A percentile compares a stretch with the other conserved stretches of the same genome.
phyloP scores from a whole-genome alignment of 2,329 filamentous ascomycete genomes.

The Colletotrichum tamarilloi region DNA sequence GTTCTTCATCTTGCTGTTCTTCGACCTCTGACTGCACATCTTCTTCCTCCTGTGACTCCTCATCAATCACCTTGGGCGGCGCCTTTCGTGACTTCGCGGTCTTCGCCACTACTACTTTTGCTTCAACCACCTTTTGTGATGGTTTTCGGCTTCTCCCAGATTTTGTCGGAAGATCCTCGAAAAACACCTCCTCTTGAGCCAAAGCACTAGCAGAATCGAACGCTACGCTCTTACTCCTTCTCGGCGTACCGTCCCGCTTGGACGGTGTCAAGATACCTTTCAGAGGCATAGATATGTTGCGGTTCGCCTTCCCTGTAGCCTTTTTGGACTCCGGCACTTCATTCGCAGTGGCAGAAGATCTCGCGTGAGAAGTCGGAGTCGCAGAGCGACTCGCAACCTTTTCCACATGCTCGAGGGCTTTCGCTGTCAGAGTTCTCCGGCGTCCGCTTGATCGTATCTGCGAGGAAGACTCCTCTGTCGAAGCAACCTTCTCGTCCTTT shows the following conservation, averaged over 20 bases:
- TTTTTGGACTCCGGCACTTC: constrained; percentile 29
- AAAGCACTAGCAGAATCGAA: constrained; percentile 53
- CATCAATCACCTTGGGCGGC: constrained; percentile 19
- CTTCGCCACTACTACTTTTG: constrained; percentile 32
- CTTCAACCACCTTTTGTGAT: constrained; percentile 34
- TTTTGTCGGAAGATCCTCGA: constrained; percentile 62
- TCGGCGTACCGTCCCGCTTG: constrained; percentile 50
- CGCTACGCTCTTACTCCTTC: constrained; percentile 64
- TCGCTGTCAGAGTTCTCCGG: constrained; percentile 31
- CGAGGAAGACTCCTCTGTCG: constrained; percentile 20
- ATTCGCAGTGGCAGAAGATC: constrained; percentile 18
- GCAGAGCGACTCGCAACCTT: constrained; percentile 16
- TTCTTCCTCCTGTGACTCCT: constrained; percentile 13
- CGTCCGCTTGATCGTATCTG: constrained; percentile 33
- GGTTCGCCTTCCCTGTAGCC: neutral
- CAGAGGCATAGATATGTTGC: constrained; percentile 42
- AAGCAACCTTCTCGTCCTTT: neutral
- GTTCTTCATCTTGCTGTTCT: constrained; percentile 24
- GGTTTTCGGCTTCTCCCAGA: constrained; percentile 41
- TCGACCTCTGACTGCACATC: constrained; percentile 15
- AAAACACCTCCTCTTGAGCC: constrained; percentile 56
- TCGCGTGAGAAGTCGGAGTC: constrained; percentile 9
- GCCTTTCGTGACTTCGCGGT: constrained; percentile 20
- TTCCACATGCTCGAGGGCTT: constrained; percentile 31
- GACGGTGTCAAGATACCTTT: constrained; percentile 69